Percentiles rank a stretch among this genome's conserved stretches.
Conservation (phyloP, 2,329 filamentous ascomycete genomes). For the Capronia coronata region DNA sequence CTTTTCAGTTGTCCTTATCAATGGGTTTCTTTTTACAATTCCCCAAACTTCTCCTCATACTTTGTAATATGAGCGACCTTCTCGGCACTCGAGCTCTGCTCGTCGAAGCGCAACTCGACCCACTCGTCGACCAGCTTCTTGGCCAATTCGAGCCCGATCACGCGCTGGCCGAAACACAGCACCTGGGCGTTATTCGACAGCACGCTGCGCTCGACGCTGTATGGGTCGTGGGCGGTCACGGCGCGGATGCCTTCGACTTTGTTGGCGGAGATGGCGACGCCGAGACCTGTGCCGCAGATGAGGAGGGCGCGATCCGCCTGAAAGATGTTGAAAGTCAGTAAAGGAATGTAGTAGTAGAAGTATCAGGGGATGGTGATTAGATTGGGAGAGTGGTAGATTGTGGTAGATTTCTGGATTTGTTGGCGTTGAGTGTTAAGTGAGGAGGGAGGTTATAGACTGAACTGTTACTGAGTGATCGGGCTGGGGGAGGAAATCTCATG, state of each 20-base stretch:
- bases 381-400: too few relatives aligned
- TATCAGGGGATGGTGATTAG: too few relatives aligned
- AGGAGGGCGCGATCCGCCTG: constrained; percentile 69
- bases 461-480: too few relatives aligned
- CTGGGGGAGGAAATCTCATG: too few relatives aligned
- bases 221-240: constrained; percentile 84
- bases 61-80: constrained; percentile 49
- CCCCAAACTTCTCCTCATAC: constrained; percentile 37
- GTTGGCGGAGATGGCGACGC: constrained; percentile 83
- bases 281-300: constrained; percentile 80
- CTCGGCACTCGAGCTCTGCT: constrained; percentile 55
- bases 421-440: too few relatives aligned
- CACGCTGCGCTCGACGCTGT: constrained; percentile 72
- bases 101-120: constrained; percentile 76
- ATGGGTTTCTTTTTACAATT: too few relatives aligned
- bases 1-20: too few relatives aligned
- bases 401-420: too few relatives aligned
- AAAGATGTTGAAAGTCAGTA: neutral
- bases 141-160: constrained; percentile 74
- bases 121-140: constrained; percentile 72
- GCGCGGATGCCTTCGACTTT: constrained; percentile 77
- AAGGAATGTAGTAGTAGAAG: neutral
- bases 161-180: constrained; percentile 76
- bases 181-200: constrained; percentile 84
- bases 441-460: too few relatives aligned